Conservation (phyloP, 2,329 filamentous ascomycete genomes). For the Fusarium austroafricanum region DNA sequence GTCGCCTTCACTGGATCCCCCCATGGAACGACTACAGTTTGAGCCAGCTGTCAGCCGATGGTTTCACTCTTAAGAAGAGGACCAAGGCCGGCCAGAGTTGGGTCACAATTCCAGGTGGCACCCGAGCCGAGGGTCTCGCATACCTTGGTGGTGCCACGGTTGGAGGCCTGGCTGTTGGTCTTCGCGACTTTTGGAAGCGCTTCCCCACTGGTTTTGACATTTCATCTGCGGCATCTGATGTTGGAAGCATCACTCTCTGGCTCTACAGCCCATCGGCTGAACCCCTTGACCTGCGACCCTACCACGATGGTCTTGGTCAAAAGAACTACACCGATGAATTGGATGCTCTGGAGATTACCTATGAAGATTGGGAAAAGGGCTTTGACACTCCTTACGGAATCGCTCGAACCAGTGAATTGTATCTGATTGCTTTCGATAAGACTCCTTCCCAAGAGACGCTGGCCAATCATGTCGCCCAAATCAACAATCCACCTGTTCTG, state of each 20-base stretch:
- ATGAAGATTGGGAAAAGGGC: conserved; percentile 69
- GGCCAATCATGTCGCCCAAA: conserved; percentile 55
- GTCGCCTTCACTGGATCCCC: conserved; percentile 66
- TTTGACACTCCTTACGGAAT: conserved; percentile 69
- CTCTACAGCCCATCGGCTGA: conserved; percentile 67
- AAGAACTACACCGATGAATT: conserved; percentile 68
- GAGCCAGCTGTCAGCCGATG: conserved; percentile 68
- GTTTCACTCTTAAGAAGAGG: conserved; percentile 70
- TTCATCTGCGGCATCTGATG: conserved; percentile 60
- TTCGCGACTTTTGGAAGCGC: conserved; percentile 72
- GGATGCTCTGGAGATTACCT: conserved; percentile 71
- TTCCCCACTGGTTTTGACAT: conserved; percentile 70
- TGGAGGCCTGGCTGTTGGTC: conserved; percentile 69
- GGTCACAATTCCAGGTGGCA: conserved; percentile 68
- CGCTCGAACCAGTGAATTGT: conserved; percentile 68
- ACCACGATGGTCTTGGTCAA: conserved; percentile 67
- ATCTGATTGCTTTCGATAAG: conserved; percentile 62
- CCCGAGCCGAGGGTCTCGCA: conserved; percentile 65
- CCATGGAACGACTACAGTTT: conserved; percentile 69
- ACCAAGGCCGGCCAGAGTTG: conserved; percentile 68
- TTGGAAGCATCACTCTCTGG: conserved; percentile 68
- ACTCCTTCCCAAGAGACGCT: conserved; percentile 64
- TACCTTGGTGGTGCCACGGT: conserved; percentile 68
- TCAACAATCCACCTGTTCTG: conserved; percentile 65
- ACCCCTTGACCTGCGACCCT: conserved; percentile 67